Base-by-base conservation (phyloP, 306 rosid species). In the Macrotyloma uniflorum region DNA sequence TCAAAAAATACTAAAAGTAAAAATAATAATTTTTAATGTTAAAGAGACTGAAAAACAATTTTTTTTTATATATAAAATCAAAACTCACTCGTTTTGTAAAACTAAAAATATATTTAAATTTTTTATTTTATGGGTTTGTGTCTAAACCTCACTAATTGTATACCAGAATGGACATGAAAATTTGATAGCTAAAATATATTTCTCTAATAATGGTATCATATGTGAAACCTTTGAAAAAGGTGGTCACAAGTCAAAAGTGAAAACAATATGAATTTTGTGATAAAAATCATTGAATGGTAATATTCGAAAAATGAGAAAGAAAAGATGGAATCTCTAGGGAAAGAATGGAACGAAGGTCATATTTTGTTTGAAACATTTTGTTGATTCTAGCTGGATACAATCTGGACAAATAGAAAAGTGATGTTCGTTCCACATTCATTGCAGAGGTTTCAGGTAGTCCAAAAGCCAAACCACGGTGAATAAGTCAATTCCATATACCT, bases 381-480 rank as follows among this genome's bases (percentile, higher is more conserved):
- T 43, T 43, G 49, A 43, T 43, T 46, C 19, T 14, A 45, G 18
- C 50, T 45, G 18, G 50, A 45, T 15, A 46, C 19, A 15, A 15
- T 15, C 32, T 59, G 51, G 55, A 24, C 18, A 70, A 50, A 61
- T 15, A 35, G 68, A 24, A 23, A 30, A 18, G 0, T 12, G 19
- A 28, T 8, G 40, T 6, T 76, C 1, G 19, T 26, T 75, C 15
- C n/a, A 4, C 5, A 19, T 59, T 24, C 23, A 47, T 35, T 64
- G 26, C 16, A 64, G 30, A 50, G 76, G 22, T 58, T 9, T 42
- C 0, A 30, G 63, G 18, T 12, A 47, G 15, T 38, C 83, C 46
- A 70, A 47, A 79, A 46, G 66, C 13, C 42, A 70, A 18, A 62
- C 77, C 63, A 32, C 54, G n/a, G 3, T 40, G 3, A 36, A 55